phyloP scores from a whole-genome alignment of 2,329 filamentous ascomycete genomes.

The Incumbomyces delicatus region DNA sequence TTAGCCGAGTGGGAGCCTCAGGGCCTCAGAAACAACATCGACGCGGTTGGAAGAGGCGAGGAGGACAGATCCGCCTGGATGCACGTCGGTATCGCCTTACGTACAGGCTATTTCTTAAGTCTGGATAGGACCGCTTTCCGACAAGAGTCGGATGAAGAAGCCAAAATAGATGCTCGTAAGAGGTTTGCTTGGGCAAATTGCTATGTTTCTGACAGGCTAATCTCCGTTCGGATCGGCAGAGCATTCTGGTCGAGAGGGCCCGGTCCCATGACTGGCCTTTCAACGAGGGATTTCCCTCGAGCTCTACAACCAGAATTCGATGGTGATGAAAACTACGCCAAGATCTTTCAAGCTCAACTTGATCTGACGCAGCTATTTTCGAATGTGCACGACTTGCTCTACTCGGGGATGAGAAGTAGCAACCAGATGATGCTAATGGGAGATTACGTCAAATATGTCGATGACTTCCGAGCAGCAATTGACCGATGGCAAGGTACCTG shows the following conservation, averaged over 20 bases:
- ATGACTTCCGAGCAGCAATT: constrained; percentile 60
- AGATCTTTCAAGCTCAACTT: constrained; percentile 60
- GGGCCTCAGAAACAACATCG: constrained; percentile 49
- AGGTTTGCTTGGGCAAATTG: constrained; percentile 60
- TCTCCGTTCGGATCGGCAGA: constrained; percentile 61
- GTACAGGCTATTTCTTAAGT: constrained; percentile 60
- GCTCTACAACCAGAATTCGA: constrained; percentile 50
- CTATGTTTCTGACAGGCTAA: constrained; percentile 57
- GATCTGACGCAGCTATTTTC: constrained; percentile 64
- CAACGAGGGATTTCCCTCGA: constrained; percentile 54
- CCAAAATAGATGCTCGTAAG: constrained; percentile 51
- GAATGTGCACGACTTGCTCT: constrained; percentile 64
- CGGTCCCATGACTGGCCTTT: constrained; percentile 54
- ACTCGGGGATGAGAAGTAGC: constrained; percentile 59
- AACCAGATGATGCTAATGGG: constrained; percentile 61
- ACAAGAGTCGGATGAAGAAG: constrained; percentile 49
- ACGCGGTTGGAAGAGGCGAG: constrained; percentile 58
- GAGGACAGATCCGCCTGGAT: constrained; percentile 69
- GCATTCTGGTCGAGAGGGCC: constrained; percentile 67
- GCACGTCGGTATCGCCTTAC: constrained; percentile 61
- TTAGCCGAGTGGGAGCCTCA: constrained; percentile 67
- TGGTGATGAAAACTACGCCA: constrained; percentile 56
- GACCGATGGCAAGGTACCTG: constrained; percentile 62
- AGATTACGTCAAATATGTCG: constrained; percentile 65
- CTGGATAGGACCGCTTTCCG: constrained; percentile 60